Evolutionary conservation across 2,329 filamentous ascomycete species (phyloP).

Genomic region (Diplodia corticola): DNA sequence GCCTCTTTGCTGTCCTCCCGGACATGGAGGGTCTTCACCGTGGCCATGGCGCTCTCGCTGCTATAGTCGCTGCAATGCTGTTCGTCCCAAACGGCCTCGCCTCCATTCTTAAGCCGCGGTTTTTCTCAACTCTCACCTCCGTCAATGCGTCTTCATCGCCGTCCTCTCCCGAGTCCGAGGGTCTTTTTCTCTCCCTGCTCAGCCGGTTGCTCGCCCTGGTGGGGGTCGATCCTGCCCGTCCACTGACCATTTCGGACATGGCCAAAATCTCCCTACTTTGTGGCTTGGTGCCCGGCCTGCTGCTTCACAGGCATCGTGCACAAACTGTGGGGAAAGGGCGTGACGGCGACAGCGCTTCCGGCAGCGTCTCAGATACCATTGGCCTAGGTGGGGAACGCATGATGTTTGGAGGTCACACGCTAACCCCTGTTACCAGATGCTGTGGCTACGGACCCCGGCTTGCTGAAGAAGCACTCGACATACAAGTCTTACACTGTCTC

Average conservation of each 20-base stretch:
- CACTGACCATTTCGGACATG: conserved; percentile 38
- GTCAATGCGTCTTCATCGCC: conserved; percentile 13
- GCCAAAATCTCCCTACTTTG: conserved; percentile 40
- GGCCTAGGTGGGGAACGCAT: conserved; percentile 14
- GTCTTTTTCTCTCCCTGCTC: conserved; percentile 20
- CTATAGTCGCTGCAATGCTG: conserved; percentile 11
- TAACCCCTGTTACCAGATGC: conserved; percentile 39
- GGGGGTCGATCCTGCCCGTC: conserved; percentile 26
- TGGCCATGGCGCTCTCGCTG: conserved; percentile 13
- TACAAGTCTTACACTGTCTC: conserved; percentile 72
- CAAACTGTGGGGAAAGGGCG: conserved; percentile 22
- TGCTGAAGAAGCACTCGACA: conserved; percentile 75
- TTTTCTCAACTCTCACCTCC: background rate
- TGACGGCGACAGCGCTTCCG: conserved; percentile 26
- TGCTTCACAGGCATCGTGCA: conserved; percentile 32
- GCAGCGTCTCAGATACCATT: conserved; percentile 13
- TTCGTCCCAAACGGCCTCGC: background rate
- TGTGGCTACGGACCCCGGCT: conserved; percentile 68
- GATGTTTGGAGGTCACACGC: conserved; percentile 5
- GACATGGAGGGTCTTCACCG: conserved; percentile 19
- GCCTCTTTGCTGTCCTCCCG: conserved; percentile 13
- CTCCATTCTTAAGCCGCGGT: conserved; percentile 11
- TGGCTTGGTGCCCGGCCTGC: conserved; percentile 39
- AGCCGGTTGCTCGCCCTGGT: conserved; percentile 31
- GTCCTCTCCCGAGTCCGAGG: background rate